These are phyloP conservation scores for Aspergillus thermomutatus DNA, from an alignment of 2,329 filamentous ascomycete species.

Conservation along the genomic window DNA sequence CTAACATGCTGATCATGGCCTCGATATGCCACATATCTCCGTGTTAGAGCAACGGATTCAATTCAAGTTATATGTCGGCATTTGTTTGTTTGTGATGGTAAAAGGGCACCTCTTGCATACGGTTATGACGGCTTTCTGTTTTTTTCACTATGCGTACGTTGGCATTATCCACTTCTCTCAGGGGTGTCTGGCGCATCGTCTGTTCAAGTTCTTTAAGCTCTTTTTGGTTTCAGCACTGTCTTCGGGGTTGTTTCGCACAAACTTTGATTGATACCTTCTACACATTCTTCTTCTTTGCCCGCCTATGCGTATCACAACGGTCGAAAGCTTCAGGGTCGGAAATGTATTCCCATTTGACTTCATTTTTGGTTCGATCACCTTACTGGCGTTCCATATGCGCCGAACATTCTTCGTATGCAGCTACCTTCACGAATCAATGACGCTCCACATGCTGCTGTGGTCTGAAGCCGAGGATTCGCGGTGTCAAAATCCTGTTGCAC, in stretches of 20 bases:
- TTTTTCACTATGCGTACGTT: conserved; percentile 32
- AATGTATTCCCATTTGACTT: conserved; percentile 18
- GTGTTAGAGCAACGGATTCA: conserved; percentile 22
- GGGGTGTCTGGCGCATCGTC: conserved; percentile 32
- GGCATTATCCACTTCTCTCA: conserved; percentile 33
- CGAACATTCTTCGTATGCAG: neutral
- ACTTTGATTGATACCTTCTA: conserved; percentile 32
- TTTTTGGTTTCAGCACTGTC: conserved; percentile 19
- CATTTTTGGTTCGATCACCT: conserved; percentile 23
- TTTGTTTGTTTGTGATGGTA: conserved; percentile 42
- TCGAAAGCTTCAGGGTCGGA: conserved; percentile 24
- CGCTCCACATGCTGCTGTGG: neutral
- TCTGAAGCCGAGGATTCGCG: neutral
- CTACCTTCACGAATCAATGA: conserved; percentile 3
- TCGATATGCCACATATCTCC: conserved; percentile 19
- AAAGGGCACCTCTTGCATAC: conserved; percentile 38
- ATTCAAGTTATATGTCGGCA: conserved; percentile 38
- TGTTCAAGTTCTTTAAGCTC: conserved; percentile 19
- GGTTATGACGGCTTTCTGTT: conserved; percentile 35
- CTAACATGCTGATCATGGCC: conserved; percentile 20
- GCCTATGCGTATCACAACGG: conserved; percentile 24
- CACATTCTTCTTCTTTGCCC: conserved; percentile 19
- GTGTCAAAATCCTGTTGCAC: neutral
- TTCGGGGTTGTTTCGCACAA: conserved; percentile 24
- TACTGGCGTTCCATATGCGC: conserved; percentile 10